Base-by-base conservation (phyloP, 768 basidiomycete genomes). In the Coprinopsis marcescibilis region DNA sequence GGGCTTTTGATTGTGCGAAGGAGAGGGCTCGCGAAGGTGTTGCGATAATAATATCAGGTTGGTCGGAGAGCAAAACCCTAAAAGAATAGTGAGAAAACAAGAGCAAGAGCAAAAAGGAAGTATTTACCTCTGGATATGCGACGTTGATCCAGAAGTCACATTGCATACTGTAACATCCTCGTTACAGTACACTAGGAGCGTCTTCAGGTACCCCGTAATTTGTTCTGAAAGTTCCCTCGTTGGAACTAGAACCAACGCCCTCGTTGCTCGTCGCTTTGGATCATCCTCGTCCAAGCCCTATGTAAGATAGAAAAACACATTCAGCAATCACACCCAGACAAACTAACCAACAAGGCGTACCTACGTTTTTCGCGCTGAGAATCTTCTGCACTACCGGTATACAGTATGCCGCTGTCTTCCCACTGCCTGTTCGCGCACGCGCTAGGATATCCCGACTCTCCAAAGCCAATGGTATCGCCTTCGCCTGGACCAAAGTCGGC, bases 371-470 rank as follows among this genome's bases (percentile, higher is more conserved):
- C 2, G 78, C 76, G 51, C 72, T 78, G 45, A 97, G 59, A 19
- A 98, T 82, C 63, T 91, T 94, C 62, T 98, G 93, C 0, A 90
- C 71, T 20, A 94, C 67, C 0, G 96, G 96, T 8, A 98, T 75
- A 56, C 89, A 90, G 62, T 99, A 99, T 2, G 96, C 92, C 3
- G 88, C 90, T 0, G 96, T 99, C 70, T 99, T 99, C 20, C 96
- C 96, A 48, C 89, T 93, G 14, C 96, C 96, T 2, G 96, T 99
- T 25, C 90, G 78, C 2, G 96, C 95, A 36, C 90, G 79, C 15
- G 94, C 95, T 25, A 99, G 80, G 45, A 99, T 87, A 63, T 99
- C 96, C 26, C 75, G 72, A 53, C 85, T 82, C 63, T 92, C 87
- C 26, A 99, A 76, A 1, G 94, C 91, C 14, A 95, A 75, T 1